Conservation (phyloP, 352 stramenopile species). For the Pythium rishiriense region DNA sequence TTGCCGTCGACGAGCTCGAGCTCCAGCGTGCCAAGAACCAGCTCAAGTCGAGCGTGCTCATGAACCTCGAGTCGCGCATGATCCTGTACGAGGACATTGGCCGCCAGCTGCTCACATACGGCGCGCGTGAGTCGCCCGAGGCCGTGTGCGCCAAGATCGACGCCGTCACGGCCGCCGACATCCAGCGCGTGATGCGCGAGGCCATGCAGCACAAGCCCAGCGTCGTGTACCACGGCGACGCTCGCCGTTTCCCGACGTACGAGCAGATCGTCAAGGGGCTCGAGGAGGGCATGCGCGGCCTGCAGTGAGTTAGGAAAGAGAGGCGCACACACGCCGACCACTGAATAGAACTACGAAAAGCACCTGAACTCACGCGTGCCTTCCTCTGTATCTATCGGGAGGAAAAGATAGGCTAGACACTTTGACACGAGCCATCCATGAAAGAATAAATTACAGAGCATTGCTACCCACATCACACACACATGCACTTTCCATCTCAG, state of each 20-base stretch:
- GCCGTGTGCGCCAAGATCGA: conserved; percentile 89
- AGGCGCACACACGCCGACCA: background rate
- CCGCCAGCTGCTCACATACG: conserved; percentile 97
- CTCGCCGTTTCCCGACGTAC: conserved; percentile 78
- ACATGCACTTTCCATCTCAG: background rate
- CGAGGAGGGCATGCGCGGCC: conserved; percentile 55
- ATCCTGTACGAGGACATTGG: conserved; percentile 99
- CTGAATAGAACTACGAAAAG: conserved; percentile 10
- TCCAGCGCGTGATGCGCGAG: conserved; percentile 77
- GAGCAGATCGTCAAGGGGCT: conserved; percentile 78
- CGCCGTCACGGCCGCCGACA: conserved; percentile 78
- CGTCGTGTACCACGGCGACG: conserved; percentile 84
- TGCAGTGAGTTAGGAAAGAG: conserved; percentile 5
- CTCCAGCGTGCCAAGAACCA: conserved; percentile 97
- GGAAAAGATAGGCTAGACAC: background rate
- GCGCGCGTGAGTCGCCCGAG: conserved; percentile 88
- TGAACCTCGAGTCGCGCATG: conserved; percentile 98
- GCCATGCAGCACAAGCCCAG: conserved; percentile 80
- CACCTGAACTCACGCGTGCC: no score
- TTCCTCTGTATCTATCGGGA: no score
- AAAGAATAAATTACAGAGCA: conserved; percentile 13
- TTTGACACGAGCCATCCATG: background rate
- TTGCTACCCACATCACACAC: background rate
- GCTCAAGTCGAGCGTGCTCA: conserved; percentile 98
- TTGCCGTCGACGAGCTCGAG: conserved; percentile 81